Evolutionary conservation across 2,329 filamentous ascomycete species (phyloP), one percentile per base, ranked within the genome.

Genomic region (Colletotrichum sojae): DNA sequence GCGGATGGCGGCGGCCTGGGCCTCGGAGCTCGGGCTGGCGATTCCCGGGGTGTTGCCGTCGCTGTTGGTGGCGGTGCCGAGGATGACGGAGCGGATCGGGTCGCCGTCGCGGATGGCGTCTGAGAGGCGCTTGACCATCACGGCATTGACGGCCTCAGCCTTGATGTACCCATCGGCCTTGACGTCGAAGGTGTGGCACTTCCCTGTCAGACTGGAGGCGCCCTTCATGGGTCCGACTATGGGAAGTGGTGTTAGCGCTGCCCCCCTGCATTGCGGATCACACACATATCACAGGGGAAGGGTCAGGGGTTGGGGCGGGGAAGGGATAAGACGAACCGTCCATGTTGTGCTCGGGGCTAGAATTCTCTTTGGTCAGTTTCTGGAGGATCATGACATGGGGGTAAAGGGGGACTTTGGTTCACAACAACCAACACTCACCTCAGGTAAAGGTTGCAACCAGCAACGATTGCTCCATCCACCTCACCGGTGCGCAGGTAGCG

Each of bases 111-210:
- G 70, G 3, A 86, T 62, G 2, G 85, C 85, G 62, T 83, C 78
- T 4, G 77, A 75, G 0, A 86, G 73, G 0, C 77, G 76, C 73
- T 86, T 86, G 1, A 87, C 61, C 5, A 83, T 69, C 10, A 86
- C 66, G 16, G 77, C 74, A 2, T 75, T 81, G 13, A 81, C 74
- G 1, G 82, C 85, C 67, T 87, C 85, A 1, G 81, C 83, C 16
- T 82, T 78, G 6, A 76, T 80, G 65, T 86, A 87, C 0, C 85
- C 85, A 55, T 83, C 77, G 0, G 82, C 85, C 12, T 72, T 71
- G 3, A 71, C 71, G 53, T 78, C 76, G 18, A 67, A 70, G 15
- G 25, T 70, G 31, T 60, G 53, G 40, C 63, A 70, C 22, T 13
- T 15, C 1, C 63, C 68, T 0, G 63, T 46, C 1, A 27, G 46